Conservation (phyloP, 805 yeast genomes). For the Yamadazyma takamatsuzukensis region DNA sequence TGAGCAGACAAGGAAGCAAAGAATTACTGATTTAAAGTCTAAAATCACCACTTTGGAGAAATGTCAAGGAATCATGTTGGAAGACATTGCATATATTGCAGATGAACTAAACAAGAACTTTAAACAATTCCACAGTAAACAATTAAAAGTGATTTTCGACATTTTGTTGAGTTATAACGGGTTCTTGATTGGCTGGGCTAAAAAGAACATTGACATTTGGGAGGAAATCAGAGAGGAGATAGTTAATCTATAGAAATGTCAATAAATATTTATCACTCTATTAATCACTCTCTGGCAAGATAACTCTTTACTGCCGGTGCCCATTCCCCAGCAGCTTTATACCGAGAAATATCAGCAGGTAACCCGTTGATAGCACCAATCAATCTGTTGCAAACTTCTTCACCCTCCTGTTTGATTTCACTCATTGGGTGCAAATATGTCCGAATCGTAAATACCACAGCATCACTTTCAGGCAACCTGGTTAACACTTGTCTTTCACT, state of each 20-base stretch:
- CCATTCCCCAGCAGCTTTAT: constrained; percentile 66
- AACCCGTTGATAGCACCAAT: constrained; percentile 62
- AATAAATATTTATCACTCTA: neutral
- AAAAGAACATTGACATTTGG: constrained; percentile 64
- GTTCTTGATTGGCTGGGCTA: constrained; percentile 62
- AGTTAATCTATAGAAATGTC: constrained; percentile 15
- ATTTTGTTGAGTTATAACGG: constrained; percentile 53
- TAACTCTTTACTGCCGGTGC: constrained; percentile 56
- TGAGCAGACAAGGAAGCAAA: constrained; percentile 56
- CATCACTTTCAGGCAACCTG: constrained; percentile 35
- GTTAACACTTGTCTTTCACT: constrained; percentile 42
- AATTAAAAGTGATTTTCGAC: constrained; percentile 48
- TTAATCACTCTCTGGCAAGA: constrained; percentile 9
- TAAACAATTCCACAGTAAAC: constrained; percentile 46
- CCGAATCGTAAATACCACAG: constrained; percentile 38
- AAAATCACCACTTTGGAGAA: constrained; percentile 51
- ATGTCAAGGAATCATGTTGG: constrained; percentile 45
- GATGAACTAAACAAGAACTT: constrained; percentile 46
- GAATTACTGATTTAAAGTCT: constrained; percentile 44
- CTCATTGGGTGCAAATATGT: constrained; percentile 38
- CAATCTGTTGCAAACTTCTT: constrained; percentile 46
- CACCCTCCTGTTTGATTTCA: constrained; percentile 26
- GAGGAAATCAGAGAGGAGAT: constrained; percentile 52
- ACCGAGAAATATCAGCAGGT: constrained; percentile 54
- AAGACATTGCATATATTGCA: constrained; percentile 37